Conservation (phyloP, 371 early-diverging fungal species). For the Syncephalis plumigaleata region DNA sequence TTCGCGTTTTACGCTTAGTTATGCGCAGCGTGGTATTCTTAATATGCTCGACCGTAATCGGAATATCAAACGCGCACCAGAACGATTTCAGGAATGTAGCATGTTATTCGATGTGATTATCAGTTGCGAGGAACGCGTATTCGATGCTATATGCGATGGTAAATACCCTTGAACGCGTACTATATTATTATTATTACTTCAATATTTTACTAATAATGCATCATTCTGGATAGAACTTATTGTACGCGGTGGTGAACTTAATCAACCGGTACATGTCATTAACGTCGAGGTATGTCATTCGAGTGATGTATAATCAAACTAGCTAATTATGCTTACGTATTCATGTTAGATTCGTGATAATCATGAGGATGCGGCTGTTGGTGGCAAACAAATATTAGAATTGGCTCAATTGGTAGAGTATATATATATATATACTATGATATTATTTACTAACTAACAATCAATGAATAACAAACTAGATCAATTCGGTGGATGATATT, state of each 20-base stretch:
- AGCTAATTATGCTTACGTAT: too few species aligned
- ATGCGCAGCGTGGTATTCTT: slow-evolving; percentile 77
- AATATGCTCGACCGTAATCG: slow-evolving; percentile 85
- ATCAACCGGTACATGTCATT: slow-evolving; percentile 76
- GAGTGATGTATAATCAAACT: too few species aligned
- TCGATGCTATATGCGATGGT: slow-evolving; percentile 88
- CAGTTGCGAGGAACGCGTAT: slow-evolving; percentile 93
- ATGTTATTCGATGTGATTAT: slow-evolving; percentile 84
- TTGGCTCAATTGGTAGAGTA: slow-evolving; percentile 41
- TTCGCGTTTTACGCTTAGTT: too few species aligned
- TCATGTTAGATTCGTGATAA: slow-evolving; percentile 60
- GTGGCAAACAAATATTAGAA: slow-evolving; percentile 66
- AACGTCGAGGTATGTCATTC: slow-evolving; percentile 48
- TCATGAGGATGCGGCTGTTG: slow-evolving; percentile 72
- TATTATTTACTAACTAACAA: slow-evolving; percentile 7
- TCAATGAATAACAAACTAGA: slow-evolving; percentile 18
- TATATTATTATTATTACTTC: background rate
- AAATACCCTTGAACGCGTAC: too few species aligned
- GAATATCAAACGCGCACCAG: slow-evolving; percentile 78
- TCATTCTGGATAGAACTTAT: slow-evolving; percentile 31
- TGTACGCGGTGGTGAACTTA: slow-evolving; percentile 40
- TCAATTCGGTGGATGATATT: slow-evolving; percentile 46
- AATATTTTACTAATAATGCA: too few species aligned
- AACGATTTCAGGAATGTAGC: slow-evolving; percentile 62
- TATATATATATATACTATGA: background rate